Evolutionary conservation across 495 filamentous ascomycete species (phyloP), one percentile per base, ranked within the genome.

Genomic region (Clohesyomyces aquaticus): DNA sequence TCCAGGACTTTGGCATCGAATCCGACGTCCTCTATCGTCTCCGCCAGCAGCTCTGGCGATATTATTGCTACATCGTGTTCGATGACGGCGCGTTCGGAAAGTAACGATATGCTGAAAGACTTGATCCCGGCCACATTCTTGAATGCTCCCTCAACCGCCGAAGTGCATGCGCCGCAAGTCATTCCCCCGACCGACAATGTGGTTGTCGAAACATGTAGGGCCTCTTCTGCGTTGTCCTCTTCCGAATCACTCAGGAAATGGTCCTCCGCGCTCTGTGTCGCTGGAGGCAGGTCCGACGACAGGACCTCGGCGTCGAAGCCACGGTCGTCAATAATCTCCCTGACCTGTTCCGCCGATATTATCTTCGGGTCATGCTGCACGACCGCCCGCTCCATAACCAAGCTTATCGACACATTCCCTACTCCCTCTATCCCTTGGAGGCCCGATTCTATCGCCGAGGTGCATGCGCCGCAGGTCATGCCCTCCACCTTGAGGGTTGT

Each of bases 251-350:
- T 65, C 12, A 51, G 54, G 21, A 69, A 65, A 19, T 71, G 59
- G 38, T 73, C 72, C 41, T 55, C 61, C 14, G 53, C 70, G n/a
- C 51, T 66, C 19, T 62, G 51, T 4, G 51, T 49, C 21, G 32
- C 42, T 4, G 53, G 26, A 8, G 86, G 82, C 22, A 85, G 69
- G 70, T 96, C 91, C 2, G 95, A 91, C 2, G 89, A 87, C 10
- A 98, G 71, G n/a, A 99, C 83, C 62, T 90, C 83, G n/a, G 90
- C 92, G 70, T 94, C 95, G 77, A 99, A 99, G 1, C 94, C 94
- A 27, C 91, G 81, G 69, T 96, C 94, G 68, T 96, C 93, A 71
- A 99, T 94, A 25, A 90, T 88, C 57, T 96, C 90, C 62, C 83
- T 83, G 49, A 97, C 80, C 67, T 84, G 78, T 25, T 90, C 88